Evolutionary conservation across 768 basidiomycete species (phyloP), one percentile per base, ranked within the genome.

Genomic region (Suillus placidus): DNA sequence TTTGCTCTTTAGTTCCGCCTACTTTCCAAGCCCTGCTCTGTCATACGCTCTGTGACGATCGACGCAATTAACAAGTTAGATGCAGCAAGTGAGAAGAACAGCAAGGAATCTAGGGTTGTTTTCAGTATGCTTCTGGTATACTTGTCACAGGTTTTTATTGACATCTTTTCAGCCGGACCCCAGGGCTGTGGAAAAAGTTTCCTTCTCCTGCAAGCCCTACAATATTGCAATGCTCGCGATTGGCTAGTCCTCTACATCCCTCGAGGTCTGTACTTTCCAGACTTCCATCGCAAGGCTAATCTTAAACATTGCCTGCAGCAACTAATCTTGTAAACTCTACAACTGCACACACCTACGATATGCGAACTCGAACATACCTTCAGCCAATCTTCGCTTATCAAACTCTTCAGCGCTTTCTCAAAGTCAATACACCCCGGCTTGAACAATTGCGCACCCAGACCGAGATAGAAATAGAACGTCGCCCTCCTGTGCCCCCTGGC

Each of bases 231-330:
- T 12, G 76, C 83, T 3, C 83, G 85, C 26, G 84, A 85, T 34
- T 95, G 93, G 92, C 83, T 96, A 26, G 92, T 94, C 20, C 76
- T 96, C 20, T 97, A 95, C 73, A 84, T 95, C 32, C 94, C 95
- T 4, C 82, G 90, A 78, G 87, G 93, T 92, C 38, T 57, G 83
- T 76, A 35, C 13, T 32, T 42, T 23, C 23, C 3, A 38, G 20
- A 51, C 7, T 30, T 30, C 38, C 10, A 35, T 12, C 18, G 43
- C 9, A 55, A 30, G n/a, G 32, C 37, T 16, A 5, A 51, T 13
- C 40, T 12, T 45, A 16, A 43, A 43, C 30, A 3, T 35, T 51
- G 74, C 49, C 23, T 3, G 30, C 64, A 88, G 87, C 81, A 1
- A 80, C 83, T 65, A 80, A 79, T 57, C 81, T 93, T 52, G 90